Evolutionary conservation across 192 early-diverging fungal genomes (phyloP), one percentile per base, ranked within the genome.

Genomic region (Umbelopsis sp.): DNA sequence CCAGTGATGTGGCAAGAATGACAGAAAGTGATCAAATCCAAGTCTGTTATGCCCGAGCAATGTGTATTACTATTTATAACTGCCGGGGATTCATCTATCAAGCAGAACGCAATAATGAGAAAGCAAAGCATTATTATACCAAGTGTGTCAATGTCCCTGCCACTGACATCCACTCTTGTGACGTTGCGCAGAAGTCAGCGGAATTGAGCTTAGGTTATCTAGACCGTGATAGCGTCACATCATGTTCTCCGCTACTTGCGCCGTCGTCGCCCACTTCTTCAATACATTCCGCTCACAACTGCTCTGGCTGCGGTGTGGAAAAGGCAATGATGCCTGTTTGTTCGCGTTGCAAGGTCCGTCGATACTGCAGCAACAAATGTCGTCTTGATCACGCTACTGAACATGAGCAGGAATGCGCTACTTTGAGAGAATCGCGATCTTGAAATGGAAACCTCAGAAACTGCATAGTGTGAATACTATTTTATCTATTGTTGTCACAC

Each of bases 321-420:
- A 77, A 77, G 41, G 23, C 30, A n/a, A 61, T 55, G 20, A 77
- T 77, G 75, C 75, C 75, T 7, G 70, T 77, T 11, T 77, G 75
- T 50, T 66, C 75, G 4, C 71, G 68, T 12, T 77, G 75, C 18
- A 77, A 77, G 23, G 53, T 46, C 41, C 71, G 68, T 11, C 66
- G 55, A 20, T 77, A 77, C 46, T 77, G 75, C 47, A 61, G 70
- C 4, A 48, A 68, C 3, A 71, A 70, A 0, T 77, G 75, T 20
- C 53, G 55, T 2, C 27, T 61, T 27, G 55, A 61, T 25, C 55
- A 61, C 16, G 11, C 55, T 8, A 16, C 27, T 25, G 55, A 61
- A 12, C 55, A 61, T 12, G 55, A 61, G 16, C 10, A 61, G 13
- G 55, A 61, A 35, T 61, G 55, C 13, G 5, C 5, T 41, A 10